phyloP scores from a whole-genome alignment of 2,329 filamentous ascomycete species.

The Aspergillus awamori region DNA sequence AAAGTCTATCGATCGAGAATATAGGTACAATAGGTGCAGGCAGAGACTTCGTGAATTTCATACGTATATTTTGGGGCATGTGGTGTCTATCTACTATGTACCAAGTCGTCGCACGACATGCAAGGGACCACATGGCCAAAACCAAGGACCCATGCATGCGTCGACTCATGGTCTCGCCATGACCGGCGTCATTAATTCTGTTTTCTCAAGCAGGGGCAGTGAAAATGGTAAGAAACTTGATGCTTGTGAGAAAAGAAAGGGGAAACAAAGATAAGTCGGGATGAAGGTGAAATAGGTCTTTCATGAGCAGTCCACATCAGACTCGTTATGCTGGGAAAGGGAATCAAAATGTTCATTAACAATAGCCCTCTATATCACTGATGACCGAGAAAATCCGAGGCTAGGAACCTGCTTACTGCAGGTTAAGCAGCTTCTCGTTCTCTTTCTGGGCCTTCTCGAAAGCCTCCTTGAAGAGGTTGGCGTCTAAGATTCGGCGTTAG shows the following conservation, averaged over 20 bases:
- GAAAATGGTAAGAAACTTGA: conserved; percentile 13
- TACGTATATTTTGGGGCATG: conserved; percentile 37
- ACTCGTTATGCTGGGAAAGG: conserved; percentile 11
- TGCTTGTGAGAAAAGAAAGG: background rate
- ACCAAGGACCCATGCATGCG: conserved; percentile 9
- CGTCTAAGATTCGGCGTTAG: conserved; percentile 61
- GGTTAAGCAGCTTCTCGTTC: conserved; percentile 82
- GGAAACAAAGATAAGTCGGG: conserved; percentile 4
- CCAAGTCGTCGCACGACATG: conserved; percentile 25
- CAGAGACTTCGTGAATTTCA: conserved; percentile 20
- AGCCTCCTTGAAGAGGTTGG: conserved; percentile 95
- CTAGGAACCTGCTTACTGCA: conserved; percentile 41
- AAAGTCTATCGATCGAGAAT: background rate
- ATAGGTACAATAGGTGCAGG: background rate
- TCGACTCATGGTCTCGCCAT: conserved; percentile 22
- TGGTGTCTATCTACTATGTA: conserved; percentile 38
- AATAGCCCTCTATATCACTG: conserved; percentile 17
- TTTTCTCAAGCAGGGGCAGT: conserved; percentile 25
- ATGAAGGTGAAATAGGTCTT: conserved; percentile 11
- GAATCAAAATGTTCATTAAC: conserved; percentile 16
- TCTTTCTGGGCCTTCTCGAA: conserved; percentile 97
- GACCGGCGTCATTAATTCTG: conserved; percentile 29
- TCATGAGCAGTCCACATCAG: conserved; percentile 13
- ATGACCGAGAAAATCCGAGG: background rate
- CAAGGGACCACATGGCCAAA: conserved; percentile 19